Conservation (phyloP, 352 stramenopile genomes). For the Phytopythium montanum region DNA sequence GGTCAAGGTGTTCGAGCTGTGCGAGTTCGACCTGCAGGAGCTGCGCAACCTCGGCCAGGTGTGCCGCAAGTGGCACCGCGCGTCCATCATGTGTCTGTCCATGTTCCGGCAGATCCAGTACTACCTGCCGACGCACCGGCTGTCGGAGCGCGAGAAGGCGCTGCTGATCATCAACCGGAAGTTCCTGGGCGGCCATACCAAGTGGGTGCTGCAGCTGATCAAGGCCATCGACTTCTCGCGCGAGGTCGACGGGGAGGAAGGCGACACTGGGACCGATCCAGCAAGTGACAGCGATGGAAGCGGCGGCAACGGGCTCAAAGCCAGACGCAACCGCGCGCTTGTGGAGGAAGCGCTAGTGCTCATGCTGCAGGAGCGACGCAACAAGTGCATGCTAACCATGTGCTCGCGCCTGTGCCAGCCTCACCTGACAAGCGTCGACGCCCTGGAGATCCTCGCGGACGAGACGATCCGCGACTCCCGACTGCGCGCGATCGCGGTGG, state of each 20-base stretch:
- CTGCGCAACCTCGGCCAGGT: slow-evolving; percentile 72
- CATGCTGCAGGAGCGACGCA: slow-evolving; percentile 55
- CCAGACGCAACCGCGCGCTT: slow-evolving; percentile 25
- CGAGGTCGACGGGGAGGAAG: slow-evolving; percentile 41
- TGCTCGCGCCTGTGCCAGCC: slow-evolving; percentile 77
- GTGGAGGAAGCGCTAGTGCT: slow-evolving; percentile 61
- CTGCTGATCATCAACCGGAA: slow-evolving; percentile 77
- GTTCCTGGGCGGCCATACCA: slow-evolving; percentile 73
- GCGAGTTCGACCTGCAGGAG: slow-evolving; percentile 73
- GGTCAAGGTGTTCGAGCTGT: slow-evolving; percentile 82
- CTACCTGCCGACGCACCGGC: slow-evolving; percentile 70
- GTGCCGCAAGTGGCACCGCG: slow-evolving; percentile 83
- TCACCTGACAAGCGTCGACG: slow-evolving; percentile 72
- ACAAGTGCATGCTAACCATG: slow-evolving; percentile 88
- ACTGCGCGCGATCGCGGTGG: slow-evolving; percentile 57
- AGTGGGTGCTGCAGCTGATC: slow-evolving; percentile 83
- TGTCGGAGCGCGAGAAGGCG: slow-evolving; percentile 70
- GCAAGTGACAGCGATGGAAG: slow-evolving; percentile 5
- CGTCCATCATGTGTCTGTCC: slow-evolving; percentile 86
- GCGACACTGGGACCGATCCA: neutral
- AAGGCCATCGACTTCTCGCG: slow-evolving; percentile 76
- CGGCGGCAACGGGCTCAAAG: slow-evolving; percentile 6
- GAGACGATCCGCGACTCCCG: slow-evolving; percentile 56
- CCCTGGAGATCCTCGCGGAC: slow-evolving; percentile 71
- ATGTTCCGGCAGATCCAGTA: slow-evolving; percentile 89